Evolutionary conservation across 495 filamentous ascomycete genomes (phyloP).

Genomic region (Aspergillus affinis): DNA sequence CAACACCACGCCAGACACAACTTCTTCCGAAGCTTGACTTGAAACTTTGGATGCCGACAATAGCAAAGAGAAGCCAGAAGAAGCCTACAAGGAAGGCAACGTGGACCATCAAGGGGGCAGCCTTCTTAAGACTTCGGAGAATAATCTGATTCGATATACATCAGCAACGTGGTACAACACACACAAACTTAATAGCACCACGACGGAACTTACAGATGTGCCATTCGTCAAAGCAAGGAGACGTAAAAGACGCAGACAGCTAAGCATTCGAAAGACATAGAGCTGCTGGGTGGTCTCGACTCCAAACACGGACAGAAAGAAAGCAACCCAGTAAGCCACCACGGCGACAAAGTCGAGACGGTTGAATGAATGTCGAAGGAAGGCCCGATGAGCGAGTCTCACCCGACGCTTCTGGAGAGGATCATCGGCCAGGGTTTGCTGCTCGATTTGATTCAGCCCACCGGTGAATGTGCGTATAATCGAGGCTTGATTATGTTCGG

Average conservation of each 20-base stretch:
- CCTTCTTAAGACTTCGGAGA: conserved; percentile 90
- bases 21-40: conserved; percentile 87
- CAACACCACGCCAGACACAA: conserved; percentile 79
- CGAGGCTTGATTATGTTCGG: conserved; percentile 57
- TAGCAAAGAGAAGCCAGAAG: conserved; percentile 98
- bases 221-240: conserved; percentile 88
- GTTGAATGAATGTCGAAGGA: conserved; percentile 93
- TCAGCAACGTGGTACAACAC: conserved; percentile 4
- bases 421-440: conserved; percentile 55
- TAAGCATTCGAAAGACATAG: conserved; percentile 94
- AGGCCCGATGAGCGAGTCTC: conserved; percentile 85
- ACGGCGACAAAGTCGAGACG: conserved; percentile 93
- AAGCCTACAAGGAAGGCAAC: conserved; percentile 96
- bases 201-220: conserved; percentile 61
- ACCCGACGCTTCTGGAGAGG: conserved; percentile 78
- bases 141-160: conserved; percentile 61
- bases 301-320: conserved; percentile 65
- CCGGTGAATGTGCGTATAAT: conserved; percentile 79
- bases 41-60: conserved; percentile 95
- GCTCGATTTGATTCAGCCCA: conserved; percentile 58
- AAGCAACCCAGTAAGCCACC: conserved; percentile 92
- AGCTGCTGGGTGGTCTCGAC: conserved; percentile 67
- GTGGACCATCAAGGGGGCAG: conserved; percentile 87
- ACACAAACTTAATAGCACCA: not conserved
- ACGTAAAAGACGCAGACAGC: conserved; percentile 86